Evolutionary conservation across 495 filamentous ascomycete species (phyloP), one percentile per base, ranked within the genome.

Genomic region (Penicillium pancosmium): DNA sequence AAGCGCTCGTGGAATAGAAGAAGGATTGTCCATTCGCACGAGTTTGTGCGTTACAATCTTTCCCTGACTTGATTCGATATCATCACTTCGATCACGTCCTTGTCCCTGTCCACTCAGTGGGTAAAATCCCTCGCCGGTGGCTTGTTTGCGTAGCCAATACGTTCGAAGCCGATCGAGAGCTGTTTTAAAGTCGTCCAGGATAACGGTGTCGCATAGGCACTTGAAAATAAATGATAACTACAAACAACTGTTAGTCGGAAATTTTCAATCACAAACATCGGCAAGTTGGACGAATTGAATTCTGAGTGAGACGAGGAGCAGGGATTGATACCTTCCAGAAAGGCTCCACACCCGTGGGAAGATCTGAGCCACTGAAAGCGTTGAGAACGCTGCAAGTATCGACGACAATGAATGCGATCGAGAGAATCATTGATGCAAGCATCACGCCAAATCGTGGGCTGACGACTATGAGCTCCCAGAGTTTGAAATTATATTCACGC

Each of bases 151-250:
- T 13, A 63, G 47, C 61, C 61, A 63, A 40, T 63, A 55, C 4
- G 38, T 54, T 23, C 61, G 55, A 15, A 63, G 25, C 2, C 47
- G 61, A 27, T 52, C 82, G 16, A 86, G 75, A 0, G 79, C 82
- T 2, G 80, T 85, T 66, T 85, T 85, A 80, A 86, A 86, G 52
- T 86, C 84, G 56, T 86, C 84, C 0, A 86, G 77, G 48, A 86
- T 77, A 48, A 85, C 75, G 7, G 78, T 79, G 62, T 86, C 84
- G 49, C 81, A 83, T 35, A 84, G 76, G 53, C 81, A 84, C 64
- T 85, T 86, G 75, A 85, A 85, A 10, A 86, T 78, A 57, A 84
- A 81, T 8, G 75, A 74, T 6, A 85, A 55, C 74, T 76, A 25
- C 52, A 51, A 44, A n/a, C 43, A 25, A 33, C 13, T 52, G 27